Base-by-base conservation (phyloP, 1,284 basidiomycete species). In the Microbotryum scabiosae region DNA sequence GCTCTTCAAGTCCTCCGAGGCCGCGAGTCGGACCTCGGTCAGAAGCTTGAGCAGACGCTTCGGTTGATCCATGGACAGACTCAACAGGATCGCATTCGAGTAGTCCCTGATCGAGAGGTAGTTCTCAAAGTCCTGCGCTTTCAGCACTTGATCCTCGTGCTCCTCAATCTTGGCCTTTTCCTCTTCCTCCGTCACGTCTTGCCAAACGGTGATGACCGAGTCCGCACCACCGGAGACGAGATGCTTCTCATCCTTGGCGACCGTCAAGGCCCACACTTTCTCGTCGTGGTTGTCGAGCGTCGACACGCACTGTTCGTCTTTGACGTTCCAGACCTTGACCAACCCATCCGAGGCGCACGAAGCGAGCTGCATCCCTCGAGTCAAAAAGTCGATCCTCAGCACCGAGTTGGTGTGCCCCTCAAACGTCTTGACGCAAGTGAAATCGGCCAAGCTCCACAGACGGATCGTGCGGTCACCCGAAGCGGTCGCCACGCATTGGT, bases 351-450 rank as follows among this genome's bases (percentile, higher is more conserved):
- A 90, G 1, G 86, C 91, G 20, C 88, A 81, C 61, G 88, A 93
- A 28, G 91, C 84, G 48, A 98, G 77, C 76, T 97, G 92, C 80
- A 84, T 81, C 9, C 91, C 93, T 28, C 78, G 72, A 65, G 87
- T 88, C 49, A 97, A 73, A 74, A 97, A 98, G 70, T 90, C 87
- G 26, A 97, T 86, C 46, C 92, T 81, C 52, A 99, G 77, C n/a
- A 99, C 91, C 5, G 90, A 91, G 76, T 97, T 97, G 5, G 91
- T 91, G 75, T 98, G 96, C 0, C 93, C 92, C 76, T 97, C 93
- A 69, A 96, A 91, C 32, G 93, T 97, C 81, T 91, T 92, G 61
- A 94, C 75, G 73, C 92, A 94, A 26, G 85, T 82, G 75, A 86
- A 93, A 73, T 94, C 90, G 66, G 91, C 88, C 63, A 97, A 75